These are phyloP conservation scores for Shiraia bambusicola DNA, from an alignment of 2,329 filamentous ascomycete genomes.

Conservation along the genomic window DNA sequence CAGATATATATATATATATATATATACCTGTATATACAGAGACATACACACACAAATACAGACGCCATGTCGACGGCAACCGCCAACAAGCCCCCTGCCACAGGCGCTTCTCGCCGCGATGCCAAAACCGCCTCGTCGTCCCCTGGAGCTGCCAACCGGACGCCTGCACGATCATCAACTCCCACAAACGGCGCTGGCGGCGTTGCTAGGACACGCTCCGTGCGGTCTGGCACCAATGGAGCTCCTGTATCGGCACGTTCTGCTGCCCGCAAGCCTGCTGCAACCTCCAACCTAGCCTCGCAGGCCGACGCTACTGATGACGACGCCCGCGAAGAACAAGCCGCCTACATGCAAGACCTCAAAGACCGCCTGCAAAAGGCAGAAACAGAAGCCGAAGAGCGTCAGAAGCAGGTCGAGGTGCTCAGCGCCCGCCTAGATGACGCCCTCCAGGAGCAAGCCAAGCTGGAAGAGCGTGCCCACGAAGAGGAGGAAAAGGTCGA, in stretches of 20 bases:
- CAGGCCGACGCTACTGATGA: constrained; percentile 50
- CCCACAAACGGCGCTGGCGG: constrained; percentile 32
- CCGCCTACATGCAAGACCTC: constrained; percentile 78
- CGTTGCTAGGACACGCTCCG: constrained; percentile 33
- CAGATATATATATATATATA: constrained; percentile 9
- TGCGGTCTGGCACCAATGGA: constrained; percentile 34
- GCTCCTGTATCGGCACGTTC: constrained; percentile 44
- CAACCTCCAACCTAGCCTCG: constrained; percentile 36
- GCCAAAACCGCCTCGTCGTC: constrained; percentile 28
- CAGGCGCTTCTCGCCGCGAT: constrained; percentile 34
- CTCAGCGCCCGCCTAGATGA: constrained; percentile 86
- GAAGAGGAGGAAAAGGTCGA: constrained; percentile 85
- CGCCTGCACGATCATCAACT: constrained; percentile 32
- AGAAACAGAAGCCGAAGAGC: constrained; percentile 74
- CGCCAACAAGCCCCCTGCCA: constrained; percentile 39
- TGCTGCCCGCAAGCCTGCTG: constrained; percentile 40
- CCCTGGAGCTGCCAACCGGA: constrained; percentile 36
- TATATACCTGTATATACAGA: constrained; percentile 8
- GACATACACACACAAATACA: constrained; percentile 7
- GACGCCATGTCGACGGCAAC: constrained; percentile 38
- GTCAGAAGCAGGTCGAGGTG: constrained; percentile 80
- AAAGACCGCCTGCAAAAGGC: constrained; percentile 80
- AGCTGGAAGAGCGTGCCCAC: constrained; percentile 83
- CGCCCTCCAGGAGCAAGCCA: constrained; percentile 75
- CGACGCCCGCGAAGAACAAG: constrained; percentile 75